Conservation (phyloP, 1,284 basidiomycete species). For the Ustilago sp. region DNA sequence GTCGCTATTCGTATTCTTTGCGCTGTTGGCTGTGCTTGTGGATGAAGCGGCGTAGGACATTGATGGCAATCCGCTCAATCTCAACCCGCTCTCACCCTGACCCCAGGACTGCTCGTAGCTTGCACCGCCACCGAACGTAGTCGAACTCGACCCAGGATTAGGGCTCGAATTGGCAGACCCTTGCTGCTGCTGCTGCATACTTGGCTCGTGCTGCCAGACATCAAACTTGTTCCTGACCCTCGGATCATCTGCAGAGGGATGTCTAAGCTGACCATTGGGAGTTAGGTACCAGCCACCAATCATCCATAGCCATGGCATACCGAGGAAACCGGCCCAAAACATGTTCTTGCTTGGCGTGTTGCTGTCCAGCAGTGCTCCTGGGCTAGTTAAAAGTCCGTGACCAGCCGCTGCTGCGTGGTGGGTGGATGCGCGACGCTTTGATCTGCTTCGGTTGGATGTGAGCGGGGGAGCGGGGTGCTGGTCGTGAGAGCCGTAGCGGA, state of each 20-base stretch:
- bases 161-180: conserved; percentile 20
- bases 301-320: conserved; percentile 66
- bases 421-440: conserved; percentile 12
- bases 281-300: conserved; percentile 60
- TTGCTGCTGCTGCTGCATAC: conserved; percentile 26
- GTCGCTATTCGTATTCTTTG: conserved; percentile 33
- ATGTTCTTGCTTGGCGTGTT: conserved; percentile 50
- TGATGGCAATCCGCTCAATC: conserved; percentile 23
- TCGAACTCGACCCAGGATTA: conserved; percentile 18
- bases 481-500: conserved; percentile 17
- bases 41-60: conserved; percentile 39
- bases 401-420: conserved; percentile 8
- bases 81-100: conserved; percentile 3
- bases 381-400: conserved; percentile 22
- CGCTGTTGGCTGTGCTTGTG: conserved; percentile 20
- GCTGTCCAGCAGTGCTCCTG: conserved; percentile 35
- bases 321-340: conserved; percentile 62
- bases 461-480: conserved; percentile 19
- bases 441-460: conserved; percentile 9
- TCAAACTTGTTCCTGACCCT: conserved; percentile 30
- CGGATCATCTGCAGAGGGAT: conserved; percentile 26
- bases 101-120: conserved; percentile 20
- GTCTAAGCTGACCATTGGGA: conserved; percentile 35
- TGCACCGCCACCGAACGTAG: conserved; percentile 7
- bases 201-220: conserved; percentile 55